Conservation (phyloP, 106 monocot species). For the Platanthera guangdongensis region DNA sequence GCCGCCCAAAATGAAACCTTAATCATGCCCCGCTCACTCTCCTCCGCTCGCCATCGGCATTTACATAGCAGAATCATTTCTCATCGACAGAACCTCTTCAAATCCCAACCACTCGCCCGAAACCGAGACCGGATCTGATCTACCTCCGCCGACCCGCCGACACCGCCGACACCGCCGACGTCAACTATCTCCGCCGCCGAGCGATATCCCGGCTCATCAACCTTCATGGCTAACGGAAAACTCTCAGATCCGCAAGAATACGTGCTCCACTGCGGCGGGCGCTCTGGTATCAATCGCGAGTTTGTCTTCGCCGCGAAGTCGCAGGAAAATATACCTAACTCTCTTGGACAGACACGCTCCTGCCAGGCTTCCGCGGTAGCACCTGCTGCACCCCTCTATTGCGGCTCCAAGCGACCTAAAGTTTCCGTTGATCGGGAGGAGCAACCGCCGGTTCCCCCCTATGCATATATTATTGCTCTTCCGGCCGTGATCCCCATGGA, state of each 20-base stretch:
- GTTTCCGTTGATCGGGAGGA: not conserved
- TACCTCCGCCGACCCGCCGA: not conserved
- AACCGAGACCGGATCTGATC: not conserved
- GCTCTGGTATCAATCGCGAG: slow-evolving; percentile 79
- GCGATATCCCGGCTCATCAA: not conserved
- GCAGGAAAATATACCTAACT: slow-evolving; percentile 42
- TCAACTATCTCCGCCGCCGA: not conserved
- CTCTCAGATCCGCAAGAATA: slow-evolving; percentile 20
- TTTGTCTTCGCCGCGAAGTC: slow-evolving; percentile 69
- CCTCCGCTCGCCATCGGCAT: too few species aligned
- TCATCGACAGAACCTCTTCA: not conserved
- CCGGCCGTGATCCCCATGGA: not conserved
- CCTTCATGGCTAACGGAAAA: slow-evolving; percentile 22
- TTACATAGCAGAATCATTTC: too few species aligned
- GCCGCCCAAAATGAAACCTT: too few species aligned
- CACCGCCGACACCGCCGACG: slow-evolving; percentile 1
- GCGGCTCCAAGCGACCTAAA: not conserved
- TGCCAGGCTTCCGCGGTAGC: not conserved
- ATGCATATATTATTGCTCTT: not conserved
- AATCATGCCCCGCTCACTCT: too few species aligned
- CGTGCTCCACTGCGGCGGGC: slow-evolving; percentile 59
- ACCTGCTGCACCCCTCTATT: not conserved
- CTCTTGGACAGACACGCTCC: slow-evolving; percentile 44
- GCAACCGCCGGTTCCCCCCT: not conserved
- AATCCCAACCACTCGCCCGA: not conserved